Evolutionary conservation across 768 basidiomycete species (phyloP).

Genomic region (Melanogaster broomeanus): DNA sequence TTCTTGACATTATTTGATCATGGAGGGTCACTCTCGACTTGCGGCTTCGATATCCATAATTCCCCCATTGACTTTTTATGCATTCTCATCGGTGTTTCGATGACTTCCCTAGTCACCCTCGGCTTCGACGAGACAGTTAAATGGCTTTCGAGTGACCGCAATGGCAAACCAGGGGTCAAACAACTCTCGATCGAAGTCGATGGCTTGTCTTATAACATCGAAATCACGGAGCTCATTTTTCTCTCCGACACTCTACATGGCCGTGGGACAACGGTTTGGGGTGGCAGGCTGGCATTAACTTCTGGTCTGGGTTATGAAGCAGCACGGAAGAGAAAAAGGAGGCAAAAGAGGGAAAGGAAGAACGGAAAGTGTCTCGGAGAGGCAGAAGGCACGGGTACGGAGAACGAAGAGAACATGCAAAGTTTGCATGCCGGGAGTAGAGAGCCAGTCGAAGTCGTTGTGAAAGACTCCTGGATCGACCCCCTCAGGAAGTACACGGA

Average conservation of each 20-base stretch:
- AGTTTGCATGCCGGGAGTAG: no score
- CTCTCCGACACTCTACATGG: constrained; percentile 1
- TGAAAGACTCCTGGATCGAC: constrained; percentile 9
- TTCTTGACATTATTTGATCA: not conserved
- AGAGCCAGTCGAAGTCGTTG: constrained; percentile 5
- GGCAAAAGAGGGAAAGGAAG: no score
- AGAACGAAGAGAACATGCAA: not conserved
- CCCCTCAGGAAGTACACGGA: not conserved
- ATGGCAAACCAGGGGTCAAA: not conserved
- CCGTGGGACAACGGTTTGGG: not conserved
- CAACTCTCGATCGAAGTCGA: no score
- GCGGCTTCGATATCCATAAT: not conserved
- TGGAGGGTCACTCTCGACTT: not conserved
- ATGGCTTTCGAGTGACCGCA: not conserved
- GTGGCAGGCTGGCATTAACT: not conserved
- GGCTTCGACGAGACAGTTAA: not conserved
- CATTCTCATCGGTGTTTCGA: not conserved
- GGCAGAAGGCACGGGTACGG: not conserved
- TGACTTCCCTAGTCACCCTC: not conserved
- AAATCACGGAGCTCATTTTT: not conserved
- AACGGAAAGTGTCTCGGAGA: no score
- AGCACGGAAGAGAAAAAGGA: no score
- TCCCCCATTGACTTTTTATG: not conserved
- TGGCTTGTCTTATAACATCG: not conserved
- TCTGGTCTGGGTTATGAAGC: no score